Percentiles rank a stretch among this genome's conserved stretches.
Evolutionary conservation across 495 filamentous ascomycete species (phyloP).

Genomic region (Penicillium crystallinum): DNA sequence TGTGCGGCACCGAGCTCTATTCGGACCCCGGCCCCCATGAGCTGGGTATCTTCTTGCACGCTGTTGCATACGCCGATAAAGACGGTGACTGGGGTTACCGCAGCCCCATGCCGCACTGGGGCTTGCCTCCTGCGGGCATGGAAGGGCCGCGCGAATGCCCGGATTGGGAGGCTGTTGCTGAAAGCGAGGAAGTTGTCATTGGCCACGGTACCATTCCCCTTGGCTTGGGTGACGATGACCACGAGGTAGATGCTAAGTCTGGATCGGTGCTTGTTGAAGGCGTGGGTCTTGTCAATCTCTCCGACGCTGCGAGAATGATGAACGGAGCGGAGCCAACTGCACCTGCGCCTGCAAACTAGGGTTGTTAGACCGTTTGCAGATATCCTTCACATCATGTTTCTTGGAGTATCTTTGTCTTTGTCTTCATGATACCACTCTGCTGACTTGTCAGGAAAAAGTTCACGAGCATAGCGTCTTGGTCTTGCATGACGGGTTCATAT

Average conservation of each 20-base stretch:
- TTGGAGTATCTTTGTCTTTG: background rate
- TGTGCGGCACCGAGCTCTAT: conserved; percentile 85
- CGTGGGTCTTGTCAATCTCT: conserved; percentile 17
- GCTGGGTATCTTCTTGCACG: conserved; percentile 89
- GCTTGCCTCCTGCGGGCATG: conserved; percentile 61
- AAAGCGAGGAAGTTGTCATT: conserved; percentile 33
- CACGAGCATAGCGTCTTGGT: conserved; percentile 7
- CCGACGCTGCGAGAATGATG: conserved; percentile 1
- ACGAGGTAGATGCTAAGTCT: background rate
- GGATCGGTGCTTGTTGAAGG: conserved; percentile 16
- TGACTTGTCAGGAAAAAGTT: background rate
- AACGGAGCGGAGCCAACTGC: background rate
- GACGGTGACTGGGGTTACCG: conserved; percentile 81
- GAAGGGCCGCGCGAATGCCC: conserved; percentile 55
- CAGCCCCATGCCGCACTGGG: conserved; percentile 82
- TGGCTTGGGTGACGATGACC: conserved; percentile 20
- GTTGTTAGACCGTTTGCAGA: background rate
- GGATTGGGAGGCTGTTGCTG: conserved; percentile 32
- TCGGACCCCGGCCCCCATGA: conserved; percentile 87
- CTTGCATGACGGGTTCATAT: background rate
- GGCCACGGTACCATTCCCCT: conserved; percentile 33
- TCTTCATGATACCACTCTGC: conserved; percentile 6
- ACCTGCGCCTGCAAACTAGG: background rate
- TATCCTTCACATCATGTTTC: background rate
- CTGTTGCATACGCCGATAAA: conserved; percentile 76